A percentile compares a stretch with the other conserved stretches of the same genome.
Evolutionary conservation across 805 yeast species (phyloP).

Genomic region (Pichia sporocuriosa): DNA sequence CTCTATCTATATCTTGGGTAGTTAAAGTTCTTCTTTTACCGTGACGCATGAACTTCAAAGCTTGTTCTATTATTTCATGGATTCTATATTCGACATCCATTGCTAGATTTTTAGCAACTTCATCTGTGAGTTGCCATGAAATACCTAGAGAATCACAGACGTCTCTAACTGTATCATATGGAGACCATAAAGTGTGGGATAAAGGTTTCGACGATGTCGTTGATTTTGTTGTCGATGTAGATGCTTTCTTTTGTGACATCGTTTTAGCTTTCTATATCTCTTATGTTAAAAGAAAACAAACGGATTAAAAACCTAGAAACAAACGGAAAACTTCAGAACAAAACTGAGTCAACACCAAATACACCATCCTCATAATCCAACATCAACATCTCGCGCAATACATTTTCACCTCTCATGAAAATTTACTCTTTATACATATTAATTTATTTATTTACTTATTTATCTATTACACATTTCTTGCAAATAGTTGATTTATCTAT

Average conservation of each 20-base stretch:
- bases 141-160: conserved; percentile 91
- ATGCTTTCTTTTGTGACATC: neutral
- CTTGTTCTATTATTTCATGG: conserved; percentile 92
- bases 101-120: conserved; percentile 88
- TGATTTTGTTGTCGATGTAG: conserved; percentile 7
- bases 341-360: no score
- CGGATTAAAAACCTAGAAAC: no score
- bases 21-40: conserved; percentile 76
- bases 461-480: neutral
- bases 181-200: conserved; percentile 95
- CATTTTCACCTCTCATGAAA: neutral
- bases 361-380: neutral
- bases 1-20: conserved; percentile 74
- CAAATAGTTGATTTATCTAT: neutral
- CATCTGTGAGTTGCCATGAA: conserved; percentile 64
- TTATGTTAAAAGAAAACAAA: no score
- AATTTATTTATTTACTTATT: no score
- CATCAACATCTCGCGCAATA: neutral
- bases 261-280: no score
- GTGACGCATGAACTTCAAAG: conserved; percentile 92
- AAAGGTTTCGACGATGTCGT: conserved; percentile 41
- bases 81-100: conserved; percentile 99
- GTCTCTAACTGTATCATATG: conserved; percentile 92
- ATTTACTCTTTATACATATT: no score
- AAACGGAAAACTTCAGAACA: no score